Conservation (phyloP, 768 basidiomycete species). For the Naganishia vaughanmartiniae region DNA sequence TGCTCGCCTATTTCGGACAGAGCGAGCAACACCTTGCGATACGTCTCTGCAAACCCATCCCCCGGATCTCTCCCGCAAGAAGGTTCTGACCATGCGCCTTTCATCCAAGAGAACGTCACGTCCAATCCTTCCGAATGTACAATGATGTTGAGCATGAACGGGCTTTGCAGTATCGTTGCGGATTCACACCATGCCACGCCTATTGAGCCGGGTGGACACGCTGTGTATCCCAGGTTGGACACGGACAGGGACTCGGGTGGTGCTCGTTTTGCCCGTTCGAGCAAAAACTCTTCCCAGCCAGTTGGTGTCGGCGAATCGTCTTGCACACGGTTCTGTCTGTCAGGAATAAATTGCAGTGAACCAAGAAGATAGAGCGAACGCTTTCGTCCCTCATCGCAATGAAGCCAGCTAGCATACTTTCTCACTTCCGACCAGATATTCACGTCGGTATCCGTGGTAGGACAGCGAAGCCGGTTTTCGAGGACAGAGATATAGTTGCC, state of each 20-base stretch:
- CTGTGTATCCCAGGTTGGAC: background rate
- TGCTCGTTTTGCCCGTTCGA: background rate
- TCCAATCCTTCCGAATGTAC: background rate
- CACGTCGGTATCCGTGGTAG: background rate
- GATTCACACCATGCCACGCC: constrained; percentile 10
- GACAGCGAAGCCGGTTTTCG: background rate
- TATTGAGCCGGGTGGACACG: background rate
- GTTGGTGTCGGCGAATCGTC: background rate
- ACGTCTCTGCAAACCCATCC: background rate
- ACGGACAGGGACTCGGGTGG: background rate
- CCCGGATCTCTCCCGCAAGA: background rate
- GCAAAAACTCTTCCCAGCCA: background rate
- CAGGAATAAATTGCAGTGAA: background rate
- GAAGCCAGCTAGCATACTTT: background rate
- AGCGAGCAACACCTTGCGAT: background rate
- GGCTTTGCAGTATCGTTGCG: background rate
- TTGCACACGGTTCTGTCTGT: background rate
- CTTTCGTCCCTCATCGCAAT: background rate
- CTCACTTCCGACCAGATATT: background rate
- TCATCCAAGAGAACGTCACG: background rate
- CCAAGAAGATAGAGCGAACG: background rate
- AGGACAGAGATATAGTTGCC: background rate
- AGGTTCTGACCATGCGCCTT: background rate
- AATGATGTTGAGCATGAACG: background rate
- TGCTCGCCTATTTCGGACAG: background rate